Conservation (phyloP, 164 flowering plant species). For the Taxillus chinensis region DNA sequence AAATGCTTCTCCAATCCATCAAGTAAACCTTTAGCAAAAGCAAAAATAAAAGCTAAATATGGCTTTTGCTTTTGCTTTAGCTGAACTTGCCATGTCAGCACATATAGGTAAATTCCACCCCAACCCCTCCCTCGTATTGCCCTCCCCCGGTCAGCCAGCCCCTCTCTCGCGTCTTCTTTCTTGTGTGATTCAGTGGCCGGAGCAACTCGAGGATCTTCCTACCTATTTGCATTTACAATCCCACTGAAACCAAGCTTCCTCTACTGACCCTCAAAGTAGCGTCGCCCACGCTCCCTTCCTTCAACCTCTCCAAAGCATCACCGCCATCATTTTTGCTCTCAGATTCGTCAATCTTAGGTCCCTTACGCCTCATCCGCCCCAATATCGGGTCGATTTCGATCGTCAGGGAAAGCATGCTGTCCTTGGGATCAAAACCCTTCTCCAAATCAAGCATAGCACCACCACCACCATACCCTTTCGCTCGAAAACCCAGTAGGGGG, state of each 20-base stretch:
- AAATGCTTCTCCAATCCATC: too few species aligned
- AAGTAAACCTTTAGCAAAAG: too few species aligned
- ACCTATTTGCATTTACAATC: conserved; percentile 12
- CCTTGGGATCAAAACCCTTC: conserved; percentile 23
- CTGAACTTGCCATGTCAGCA: too few species aligned
- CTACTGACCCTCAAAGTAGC: conserved; percentile 19
- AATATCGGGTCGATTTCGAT: conserved; percentile 72
- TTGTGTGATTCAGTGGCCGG: conserved; percentile 27
- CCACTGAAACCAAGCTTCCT: conserved; percentile 20
- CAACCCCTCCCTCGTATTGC: too few species aligned
- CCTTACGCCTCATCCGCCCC: conserved; percentile 38
- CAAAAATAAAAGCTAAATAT: too few species aligned
- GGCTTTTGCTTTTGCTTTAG: too few species aligned
- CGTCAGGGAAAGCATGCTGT: conserved; percentile 44
- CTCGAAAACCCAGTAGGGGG: too few species aligned
- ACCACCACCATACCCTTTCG: too few species aligned
- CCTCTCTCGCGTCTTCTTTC: conserved; percentile 26
- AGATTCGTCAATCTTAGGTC: conserved; percentile 40
- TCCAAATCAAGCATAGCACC: conserved; percentile 40
- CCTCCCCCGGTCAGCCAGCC: too few species aligned
- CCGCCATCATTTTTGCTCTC: conserved; percentile 19
- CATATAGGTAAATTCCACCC: too few species aligned
- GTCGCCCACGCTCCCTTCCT: conserved; percentile 27
- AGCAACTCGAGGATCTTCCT: conserved; percentile 13
- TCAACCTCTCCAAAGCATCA: too few species aligned